These are phyloP conservation scores for Truncatella angustata DNA, from an alignment of 2,329 filamentous ascomycete genomes.

Conservation along the genomic window DNA sequence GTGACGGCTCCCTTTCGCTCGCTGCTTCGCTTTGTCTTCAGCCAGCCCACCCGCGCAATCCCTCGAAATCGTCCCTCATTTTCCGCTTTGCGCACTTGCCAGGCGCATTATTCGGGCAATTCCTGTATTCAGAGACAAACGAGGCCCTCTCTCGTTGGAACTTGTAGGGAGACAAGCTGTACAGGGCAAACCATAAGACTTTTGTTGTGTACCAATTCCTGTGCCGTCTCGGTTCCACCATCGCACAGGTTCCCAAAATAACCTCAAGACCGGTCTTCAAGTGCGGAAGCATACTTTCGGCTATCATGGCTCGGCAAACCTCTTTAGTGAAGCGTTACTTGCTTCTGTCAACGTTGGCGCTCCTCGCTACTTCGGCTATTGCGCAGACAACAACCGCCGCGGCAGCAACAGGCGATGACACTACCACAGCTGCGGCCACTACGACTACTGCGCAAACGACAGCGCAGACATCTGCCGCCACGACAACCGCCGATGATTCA, in stretches of 20 bases:
- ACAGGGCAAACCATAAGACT: not conserved
- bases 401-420: constrained; percentile 5
- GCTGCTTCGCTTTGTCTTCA: not conserved
- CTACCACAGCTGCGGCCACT: constrained; percentile 9
- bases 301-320: constrained; percentile 7
- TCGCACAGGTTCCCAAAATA: too few relatives aligned
- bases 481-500: not conserved
- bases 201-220: too few relatives aligned
- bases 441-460: constrained; percentile 13
- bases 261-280: not conserved
- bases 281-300: not conserved
- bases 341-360: constrained; percentile 13
- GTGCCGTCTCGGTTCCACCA: too few relatives aligned
- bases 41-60: not conserved
- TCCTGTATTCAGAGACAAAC: not conserved
- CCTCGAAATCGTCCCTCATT: not conserved
- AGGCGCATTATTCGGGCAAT: not conserved
- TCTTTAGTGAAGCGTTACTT: constrained; percentile 12
- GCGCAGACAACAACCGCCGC: constrained; percentile 13
- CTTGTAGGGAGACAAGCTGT: not conserved
- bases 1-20: not conserved
- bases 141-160: not conserved
- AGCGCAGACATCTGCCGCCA: constrained; percentile 8
- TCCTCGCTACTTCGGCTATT: constrained; percentile 13
- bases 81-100: not conserved